Base-by-base conservation (phyloP, 2,329 filamentous ascomycete genomes). In the Fusarium anguioides region DNA sequence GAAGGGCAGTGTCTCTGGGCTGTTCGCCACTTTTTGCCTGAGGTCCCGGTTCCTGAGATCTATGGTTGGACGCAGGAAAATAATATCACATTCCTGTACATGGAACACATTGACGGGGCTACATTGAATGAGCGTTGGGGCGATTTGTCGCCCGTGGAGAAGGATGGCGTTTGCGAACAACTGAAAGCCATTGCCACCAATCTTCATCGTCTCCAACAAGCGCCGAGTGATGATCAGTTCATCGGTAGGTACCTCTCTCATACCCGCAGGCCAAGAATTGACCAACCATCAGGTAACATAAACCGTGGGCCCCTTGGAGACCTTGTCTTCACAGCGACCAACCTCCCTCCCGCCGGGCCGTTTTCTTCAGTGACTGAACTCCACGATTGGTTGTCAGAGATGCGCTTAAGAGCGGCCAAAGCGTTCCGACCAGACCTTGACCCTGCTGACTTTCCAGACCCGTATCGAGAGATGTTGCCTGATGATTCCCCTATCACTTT, bases 21-120 rank as follows among this genome's bases (percentile, higher is more conserved):
- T 6, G 2, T 54, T 40, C 26, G 48, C 17, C 36, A 33, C 5
- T 45, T 48, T 15, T n/a, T 64, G 8, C 50, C 55, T 11, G 46
- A 48, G 20, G 51, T 66, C 4, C 65, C 62, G 9, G 55, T 60
- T n/a, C 65, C 59, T 18, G 58, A 68, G 29, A 53, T 68, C n/a
- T 68, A 66, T n/a, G 45, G 62, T 4, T 60, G 51, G 55, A 26
- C 53, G 10, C 36, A 31, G 2, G 53, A 56, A 17, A 42, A 36
- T 11, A 24, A 18, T 8, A 11, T 39, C 17, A 35, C 54, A 10
- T 56, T 63, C 24, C 17, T 68, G 3, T 66, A 60, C 4, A 64
- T 64, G 41, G 47, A 64, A n/a, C 15, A 40, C 5, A 46, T 60
- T 6, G 12, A 49, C 6, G 62, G 57, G 8, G 8, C 35, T 17